These are phyloP conservation scores for Penstemon davidsonii DNA, from an alignment of 257 asterid genomes.

Conservation along the genomic window DNA sequence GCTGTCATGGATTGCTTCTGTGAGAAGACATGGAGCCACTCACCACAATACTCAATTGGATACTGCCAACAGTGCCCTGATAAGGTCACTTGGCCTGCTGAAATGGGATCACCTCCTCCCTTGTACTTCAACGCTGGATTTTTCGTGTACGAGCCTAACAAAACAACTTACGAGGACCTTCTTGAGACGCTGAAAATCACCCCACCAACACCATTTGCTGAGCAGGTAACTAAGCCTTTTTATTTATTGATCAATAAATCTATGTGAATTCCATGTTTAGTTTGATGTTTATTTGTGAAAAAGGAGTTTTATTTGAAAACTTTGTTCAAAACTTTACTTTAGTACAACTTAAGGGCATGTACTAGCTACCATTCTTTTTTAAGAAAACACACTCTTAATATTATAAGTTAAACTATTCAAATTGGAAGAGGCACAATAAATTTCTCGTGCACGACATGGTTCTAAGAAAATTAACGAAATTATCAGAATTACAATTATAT, in stretches of 20 bases:
- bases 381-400: too few species aligned
- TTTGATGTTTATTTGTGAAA: too few species aligned
- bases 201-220: slow-evolving; percentile 62
- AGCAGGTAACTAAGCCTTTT: slow-evolving; percentile 45
- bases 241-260: too few species aligned
- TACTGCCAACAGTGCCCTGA: slow-evolving; percentile 69
- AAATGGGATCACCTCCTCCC: slow-evolving; percentile 56
- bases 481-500: background rate
- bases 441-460: too few species aligned
- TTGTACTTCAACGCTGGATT: slow-evolving; percentile 64
- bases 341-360: too few species aligned
- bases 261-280: too few species aligned
- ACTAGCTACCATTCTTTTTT: too few species aligned
- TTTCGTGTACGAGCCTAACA: slow-evolving; percentile 59
- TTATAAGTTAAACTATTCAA: too few species aligned
- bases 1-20: slow-evolving; percentile 70
- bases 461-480: too few species aligned
- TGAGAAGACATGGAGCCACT: slow-evolving; percentile 60
- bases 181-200: slow-evolving; percentile 45
- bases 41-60: slow-evolving; percentile 46
- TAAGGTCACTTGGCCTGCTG: slow-evolving; percentile 52
- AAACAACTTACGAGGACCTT: slow-evolving; percentile 39
- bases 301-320: too few species aligned
- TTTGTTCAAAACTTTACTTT: too few species aligned
- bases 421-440: too few species aligned